A percentile compares a stretch with the other conserved stretches of the same genome.
These are phyloP conservation scores for Clavariopsis aquatica DNA, from an alignment of 495 filamentous ascomycete genomes.

Conservation along the genomic window DNA sequence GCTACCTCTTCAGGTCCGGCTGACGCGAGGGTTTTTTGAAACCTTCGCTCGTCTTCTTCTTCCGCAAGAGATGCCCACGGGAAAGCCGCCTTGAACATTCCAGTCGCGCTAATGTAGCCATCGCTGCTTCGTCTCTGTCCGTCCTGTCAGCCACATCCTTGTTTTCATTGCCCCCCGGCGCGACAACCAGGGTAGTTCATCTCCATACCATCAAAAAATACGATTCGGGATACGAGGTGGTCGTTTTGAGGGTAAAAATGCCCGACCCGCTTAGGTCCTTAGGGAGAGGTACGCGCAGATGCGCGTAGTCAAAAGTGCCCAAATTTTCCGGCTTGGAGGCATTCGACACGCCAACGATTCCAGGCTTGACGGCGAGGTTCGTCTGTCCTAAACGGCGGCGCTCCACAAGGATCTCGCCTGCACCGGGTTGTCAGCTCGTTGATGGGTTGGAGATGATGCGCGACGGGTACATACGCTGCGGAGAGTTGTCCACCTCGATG, in stretches of 20 bases:
- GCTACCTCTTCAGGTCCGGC: constrained; percentile 91
- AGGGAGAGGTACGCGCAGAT: constrained; percentile 86
- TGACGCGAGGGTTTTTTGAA: constrained; percentile 71
- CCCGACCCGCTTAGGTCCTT: constrained; percentile 82
- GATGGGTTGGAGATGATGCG: constrained; percentile 36
- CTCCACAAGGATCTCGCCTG: constrained; percentile 80
- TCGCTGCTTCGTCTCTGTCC: constrained; percentile 81
- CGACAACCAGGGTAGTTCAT: constrained; percentile 10
- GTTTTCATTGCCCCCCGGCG: constrained; percentile 4
- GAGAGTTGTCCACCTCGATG: constrained; percentile 69
- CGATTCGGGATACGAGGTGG: constrained; percentile 66
- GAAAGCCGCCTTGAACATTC: constrained; percentile 99
- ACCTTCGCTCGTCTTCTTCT: constrained; percentile 82
- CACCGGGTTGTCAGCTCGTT: constrained; percentile 38
- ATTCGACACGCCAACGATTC: constrained; percentile 64
- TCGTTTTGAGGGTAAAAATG: constrained; percentile 72
- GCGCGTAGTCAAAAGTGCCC: constrained; percentile 91
- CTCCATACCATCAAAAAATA: constrained; percentile 89
- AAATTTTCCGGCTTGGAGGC: constrained; percentile 68
- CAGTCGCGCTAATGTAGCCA: constrained; percentile 91
- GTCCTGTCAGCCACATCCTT: constrained; percentile 20
- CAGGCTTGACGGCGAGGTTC: constrained; percentile 76
- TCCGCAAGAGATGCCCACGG: constrained; percentile 85
- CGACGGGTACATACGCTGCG: constrained; percentile 55
- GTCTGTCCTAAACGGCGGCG: constrained; percentile 91